Evolutionary conservation across 306 rosid genomes (phyloP), one percentile per base, ranked within the genome.

Genomic region (Pyrus communis): DNA sequence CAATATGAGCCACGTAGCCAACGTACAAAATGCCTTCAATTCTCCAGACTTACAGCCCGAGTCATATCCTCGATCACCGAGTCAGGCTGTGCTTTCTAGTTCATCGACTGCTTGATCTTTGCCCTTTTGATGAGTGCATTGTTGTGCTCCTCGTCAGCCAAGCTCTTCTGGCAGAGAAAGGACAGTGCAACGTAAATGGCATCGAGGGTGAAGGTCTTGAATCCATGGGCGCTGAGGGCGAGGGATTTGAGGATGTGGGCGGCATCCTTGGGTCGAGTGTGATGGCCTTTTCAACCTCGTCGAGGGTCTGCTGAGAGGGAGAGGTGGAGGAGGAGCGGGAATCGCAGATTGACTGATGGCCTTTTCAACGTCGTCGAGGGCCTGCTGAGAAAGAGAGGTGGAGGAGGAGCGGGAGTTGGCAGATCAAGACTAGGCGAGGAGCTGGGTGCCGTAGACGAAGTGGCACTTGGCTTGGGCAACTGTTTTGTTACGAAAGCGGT

Each of bases 361-460:
- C 55, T 74, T 80, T 1, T 93, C 90, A 57, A 96, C 98, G 71
- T 90, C 93, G 27, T 75, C 86, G 58, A 84, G 43, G 18, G 91
- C 90, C 43, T 88, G 79, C 46, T 87, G 66, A 18, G 85, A 86
- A 54, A 91, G 67, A 1, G 43, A 63, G 43, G 23, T 5, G 21
- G 68, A 31, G 23, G 68, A 63, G 67, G 91, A 72, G 30, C 76
- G 76, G 81, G 79, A 60, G 69, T 79, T 66, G n/a, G 90, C 75
- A 69, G 86, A 78, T 85, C 88, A 70, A 38, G 98, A 91, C 46
- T 80, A 85, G 11, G 83, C 83, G 35, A 91, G 85, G 74, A 85
- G 90, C 85, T 91, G 94, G n/a, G 97, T 97, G 73, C 94, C 96
- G 71, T 63, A 43, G 9, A 93, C 89, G 87, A 93, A 93, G 86